These are phyloP conservation scores for Diaporthe sp. DNA, from an alignment of 2,329 filamentous ascomycete genomes.

Conservation along the genomic window DNA sequence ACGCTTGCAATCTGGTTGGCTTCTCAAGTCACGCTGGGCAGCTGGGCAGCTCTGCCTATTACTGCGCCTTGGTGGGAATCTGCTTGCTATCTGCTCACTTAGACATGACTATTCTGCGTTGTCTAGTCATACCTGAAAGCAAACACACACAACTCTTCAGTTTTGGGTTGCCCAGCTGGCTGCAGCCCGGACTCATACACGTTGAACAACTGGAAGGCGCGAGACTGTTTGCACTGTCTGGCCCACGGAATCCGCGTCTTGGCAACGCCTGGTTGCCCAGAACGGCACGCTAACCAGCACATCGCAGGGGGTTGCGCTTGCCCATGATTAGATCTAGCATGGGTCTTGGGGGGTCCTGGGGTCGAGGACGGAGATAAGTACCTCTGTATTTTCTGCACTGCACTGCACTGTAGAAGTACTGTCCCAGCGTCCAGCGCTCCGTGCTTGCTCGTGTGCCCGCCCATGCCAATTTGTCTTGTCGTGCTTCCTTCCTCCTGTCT, in stretches of 20 bases:
- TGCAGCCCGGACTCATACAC: not conserved
- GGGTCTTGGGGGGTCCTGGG: not conserved
- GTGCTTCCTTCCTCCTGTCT: constrained; percentile 10
- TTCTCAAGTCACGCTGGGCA: not conserved
- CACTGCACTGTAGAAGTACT: not conserved
- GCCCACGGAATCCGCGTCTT: not conserved
- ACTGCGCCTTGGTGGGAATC: not conserved
- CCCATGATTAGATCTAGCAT: constrained; percentile 26
- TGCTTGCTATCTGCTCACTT: not conserved
- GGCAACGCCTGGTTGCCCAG: not conserved
- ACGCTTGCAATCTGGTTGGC: not conserved
- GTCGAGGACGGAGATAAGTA: constrained; percentile 10
- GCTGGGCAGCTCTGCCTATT: not conserved
- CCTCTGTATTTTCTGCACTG: not conserved
- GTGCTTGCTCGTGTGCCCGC: constrained; percentile 7
- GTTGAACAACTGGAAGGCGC: not conserved
- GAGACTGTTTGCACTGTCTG: constrained; percentile 3
- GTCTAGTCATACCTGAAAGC: not conserved
- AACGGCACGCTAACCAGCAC: constrained; percentile 20
- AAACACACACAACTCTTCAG: not conserved
- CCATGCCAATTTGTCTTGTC: constrained; percentile 12
- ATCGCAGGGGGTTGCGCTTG: constrained; percentile 18
- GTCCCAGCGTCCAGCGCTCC: not conserved
- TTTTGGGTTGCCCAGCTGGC: not conserved
- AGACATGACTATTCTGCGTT: not conserved